These are phyloP conservation scores for Fusarium longipes DNA, from an alignment of 2,329 filamentous ascomycete genomes.

Conservation along the genomic window DNA sequence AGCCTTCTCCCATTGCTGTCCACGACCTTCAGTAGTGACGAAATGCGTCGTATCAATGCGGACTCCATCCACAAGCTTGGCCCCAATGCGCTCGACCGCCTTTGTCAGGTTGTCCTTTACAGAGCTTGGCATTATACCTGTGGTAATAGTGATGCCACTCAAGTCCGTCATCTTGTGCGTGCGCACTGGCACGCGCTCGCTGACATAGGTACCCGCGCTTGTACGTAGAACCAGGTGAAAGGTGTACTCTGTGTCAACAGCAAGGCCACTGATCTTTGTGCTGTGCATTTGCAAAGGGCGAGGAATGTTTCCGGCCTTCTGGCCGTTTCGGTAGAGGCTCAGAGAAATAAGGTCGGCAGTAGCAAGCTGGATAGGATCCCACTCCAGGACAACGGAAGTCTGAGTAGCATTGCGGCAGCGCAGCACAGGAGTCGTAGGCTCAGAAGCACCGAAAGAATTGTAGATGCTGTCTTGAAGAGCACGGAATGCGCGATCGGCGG, in stretches of 20 bases:
- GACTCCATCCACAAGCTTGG: constrained; percentile 88
- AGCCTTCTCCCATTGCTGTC: constrained; percentile 93
- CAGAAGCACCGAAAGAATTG: constrained; percentile 82
- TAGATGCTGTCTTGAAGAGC: constrained; percentile 90
- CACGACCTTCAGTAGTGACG: constrained; percentile 92
- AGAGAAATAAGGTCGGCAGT: constrained; percentile 92
- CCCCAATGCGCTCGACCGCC: constrained; percentile 89
- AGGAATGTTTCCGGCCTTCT: constrained; percentile 95
- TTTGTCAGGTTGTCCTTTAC: constrained; percentile 77
- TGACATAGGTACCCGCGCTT: constrained; percentile 85
- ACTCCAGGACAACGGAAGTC: constrained; percentile 97
- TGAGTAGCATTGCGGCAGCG: constrained; percentile 97
- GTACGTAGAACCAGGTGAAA: constrained; percentile 95
- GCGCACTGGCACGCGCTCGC: constrained; percentile 84
- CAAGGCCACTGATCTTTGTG: constrained; percentile 96
- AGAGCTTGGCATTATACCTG: constrained; percentile 81
- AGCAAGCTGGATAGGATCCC: constrained; percentile 93
- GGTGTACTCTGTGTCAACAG: constrained; percentile 95
- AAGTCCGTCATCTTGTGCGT: constrained; percentile 99
- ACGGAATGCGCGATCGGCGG: constrained; percentile 80
- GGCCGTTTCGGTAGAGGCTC: constrained; percentile 92
- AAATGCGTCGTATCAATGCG: constrained; percentile 99
- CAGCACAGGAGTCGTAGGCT: constrained; percentile 80
- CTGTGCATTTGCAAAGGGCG: constrained; percentile 86
- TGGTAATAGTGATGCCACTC: constrained; percentile 92